Evolutionary conservation across 1,284 basidiomycete species (phyloP).

Genomic region (Vanrija sp.): DNA sequence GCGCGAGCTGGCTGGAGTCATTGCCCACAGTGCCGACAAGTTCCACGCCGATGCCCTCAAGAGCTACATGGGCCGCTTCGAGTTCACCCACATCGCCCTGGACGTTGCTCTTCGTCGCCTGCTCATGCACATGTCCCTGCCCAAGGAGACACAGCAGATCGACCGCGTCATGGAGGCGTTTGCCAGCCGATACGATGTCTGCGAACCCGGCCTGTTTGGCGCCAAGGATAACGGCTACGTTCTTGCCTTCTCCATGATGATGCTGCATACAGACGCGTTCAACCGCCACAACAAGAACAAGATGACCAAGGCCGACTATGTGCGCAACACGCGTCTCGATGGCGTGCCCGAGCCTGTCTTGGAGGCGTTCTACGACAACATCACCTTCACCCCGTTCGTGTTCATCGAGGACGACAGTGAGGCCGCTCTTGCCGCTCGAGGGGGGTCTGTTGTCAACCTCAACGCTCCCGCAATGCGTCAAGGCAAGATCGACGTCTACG

Average conservation of each 20-base stretch:
- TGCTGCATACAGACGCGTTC: slow-evolving; percentile 97
- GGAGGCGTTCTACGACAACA: slow-evolving; percentile 95
- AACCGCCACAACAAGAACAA: slow-evolving; percentile 96
- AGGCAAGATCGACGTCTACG: slow-evolving; percentile 83
- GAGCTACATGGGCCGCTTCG: slow-evolving; percentile 71
- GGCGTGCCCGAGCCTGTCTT: slow-evolving; percentile 78
- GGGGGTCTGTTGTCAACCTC: neutral
- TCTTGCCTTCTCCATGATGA: slow-evolving; percentile 94
- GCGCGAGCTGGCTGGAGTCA: slow-evolving; percentile 67
- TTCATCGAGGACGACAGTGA: slow-evolving; percentile 57
- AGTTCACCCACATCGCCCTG: slow-evolving; percentile 72
- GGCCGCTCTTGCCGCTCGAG: slow-evolving; percentile 11
- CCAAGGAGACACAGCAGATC: slow-evolving; percentile 96
- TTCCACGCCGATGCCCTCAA: slow-evolving; percentile 70
- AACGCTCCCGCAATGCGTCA: neutral
- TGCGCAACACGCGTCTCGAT: slow-evolving; percentile 85
- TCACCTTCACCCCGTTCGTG: slow-evolving; percentile 89
- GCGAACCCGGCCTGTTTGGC: slow-evolving; percentile 77
- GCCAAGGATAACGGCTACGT: slow-evolving; percentile 91
- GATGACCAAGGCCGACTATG: slow-evolving; percentile 91
- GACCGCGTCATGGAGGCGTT: slow-evolving; percentile 97
- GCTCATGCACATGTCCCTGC: slow-evolving; percentile 86
- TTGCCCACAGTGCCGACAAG: slow-evolving; percentile 72
- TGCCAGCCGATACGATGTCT: slow-evolving; percentile 74
- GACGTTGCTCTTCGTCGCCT: slow-evolving; percentile 88